A percentile compares a stretch with the other conserved stretches of the same genome.
Conservation (phyloP, 106 monocot genomes). For the Platanthera guangdongensis region DNA sequence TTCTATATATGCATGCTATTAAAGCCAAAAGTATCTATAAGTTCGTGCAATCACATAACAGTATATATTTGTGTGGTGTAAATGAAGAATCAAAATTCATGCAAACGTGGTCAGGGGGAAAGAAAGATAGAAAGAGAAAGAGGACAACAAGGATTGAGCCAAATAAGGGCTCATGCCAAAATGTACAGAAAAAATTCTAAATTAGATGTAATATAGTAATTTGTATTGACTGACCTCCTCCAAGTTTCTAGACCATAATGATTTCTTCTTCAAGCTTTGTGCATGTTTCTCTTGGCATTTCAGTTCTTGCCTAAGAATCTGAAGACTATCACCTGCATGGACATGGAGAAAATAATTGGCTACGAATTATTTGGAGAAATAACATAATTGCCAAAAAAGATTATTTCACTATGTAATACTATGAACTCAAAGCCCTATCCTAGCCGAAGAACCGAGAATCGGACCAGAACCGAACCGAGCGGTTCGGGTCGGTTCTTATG, state of each 20-base stretch:
- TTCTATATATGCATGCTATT: neutral
- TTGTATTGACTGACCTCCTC: conserved; percentile 50
- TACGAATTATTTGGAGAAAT: neutral
- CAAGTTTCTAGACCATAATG: conserved; percentile 70
- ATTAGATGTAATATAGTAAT: neutral
- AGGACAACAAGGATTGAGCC: neutral
- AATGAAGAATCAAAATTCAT: neutral
- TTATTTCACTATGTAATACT: neutral
- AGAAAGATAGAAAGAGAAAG: neutral
- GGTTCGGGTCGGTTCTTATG: no score
- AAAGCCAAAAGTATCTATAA: neutral
- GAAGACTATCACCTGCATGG: conserved; percentile 54
- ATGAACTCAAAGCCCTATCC: no score
- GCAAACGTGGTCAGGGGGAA: neutral
- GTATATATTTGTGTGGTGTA: neutral
- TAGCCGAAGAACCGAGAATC: no score
- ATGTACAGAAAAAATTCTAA: neutral
- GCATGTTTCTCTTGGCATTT: conserved; percentile 81
- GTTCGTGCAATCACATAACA: neutral
- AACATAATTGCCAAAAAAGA: neutral
- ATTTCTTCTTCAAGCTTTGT: conserved; percentile 64
- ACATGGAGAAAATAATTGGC: neutral
- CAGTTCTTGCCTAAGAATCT: conserved; percentile 68
- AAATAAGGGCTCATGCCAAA: neutral
- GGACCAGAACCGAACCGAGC: no score